Conservation (phyloP, 768 basidiomycete species). For the Goffeauzyma gilvescens region DNA sequence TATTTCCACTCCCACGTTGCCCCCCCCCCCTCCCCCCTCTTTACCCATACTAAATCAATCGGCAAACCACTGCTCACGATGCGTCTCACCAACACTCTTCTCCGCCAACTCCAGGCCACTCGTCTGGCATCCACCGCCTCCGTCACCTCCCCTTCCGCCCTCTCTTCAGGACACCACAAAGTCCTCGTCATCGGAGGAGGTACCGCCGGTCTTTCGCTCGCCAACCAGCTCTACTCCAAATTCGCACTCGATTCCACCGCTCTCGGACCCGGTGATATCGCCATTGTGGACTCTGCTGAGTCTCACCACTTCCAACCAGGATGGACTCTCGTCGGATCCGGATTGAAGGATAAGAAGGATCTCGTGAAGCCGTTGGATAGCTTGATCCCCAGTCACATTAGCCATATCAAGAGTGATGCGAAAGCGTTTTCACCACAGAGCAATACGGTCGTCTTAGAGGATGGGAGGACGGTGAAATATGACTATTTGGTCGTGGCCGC, state of each 20-base stretch:
- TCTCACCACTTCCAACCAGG: constrained; percentile 85
- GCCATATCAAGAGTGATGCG: constrained; percentile 52
- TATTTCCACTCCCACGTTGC: too few species aligned
- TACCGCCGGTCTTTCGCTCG: constrained; percentile 59
- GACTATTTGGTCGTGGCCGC: constrained; percentile 75
- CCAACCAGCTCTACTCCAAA: constrained; percentile 68
- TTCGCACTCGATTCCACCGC: constrained; percentile 53
- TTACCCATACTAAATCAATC: too few species aligned
- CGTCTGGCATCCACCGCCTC: too few species aligned
- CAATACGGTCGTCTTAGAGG: constrained; percentile 53
- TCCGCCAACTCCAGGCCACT: too few species aligned
- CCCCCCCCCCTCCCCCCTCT: too few species aligned
- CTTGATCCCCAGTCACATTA: constrained; percentile 56
- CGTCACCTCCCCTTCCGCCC: constrained; percentile 21
- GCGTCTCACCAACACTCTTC: too few species aligned
- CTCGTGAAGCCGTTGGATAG: constrained; percentile 48
- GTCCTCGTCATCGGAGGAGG: constrained; percentile 81
- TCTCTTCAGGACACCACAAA: constrained; percentile 40
- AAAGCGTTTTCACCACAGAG: constrained; percentile 53
- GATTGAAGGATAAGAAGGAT: constrained; percentile 46
- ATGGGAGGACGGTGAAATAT: constrained; percentile 55
- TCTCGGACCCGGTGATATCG: constrained; percentile 57
- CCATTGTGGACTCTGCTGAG: constrained; percentile 61
- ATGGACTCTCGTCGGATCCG: constrained; percentile 90
- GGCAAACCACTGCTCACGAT: too few species aligned